Conservation (phyloP, 176 grass and related monocot species). For the Puccinellia tenuiflora region DNA sequence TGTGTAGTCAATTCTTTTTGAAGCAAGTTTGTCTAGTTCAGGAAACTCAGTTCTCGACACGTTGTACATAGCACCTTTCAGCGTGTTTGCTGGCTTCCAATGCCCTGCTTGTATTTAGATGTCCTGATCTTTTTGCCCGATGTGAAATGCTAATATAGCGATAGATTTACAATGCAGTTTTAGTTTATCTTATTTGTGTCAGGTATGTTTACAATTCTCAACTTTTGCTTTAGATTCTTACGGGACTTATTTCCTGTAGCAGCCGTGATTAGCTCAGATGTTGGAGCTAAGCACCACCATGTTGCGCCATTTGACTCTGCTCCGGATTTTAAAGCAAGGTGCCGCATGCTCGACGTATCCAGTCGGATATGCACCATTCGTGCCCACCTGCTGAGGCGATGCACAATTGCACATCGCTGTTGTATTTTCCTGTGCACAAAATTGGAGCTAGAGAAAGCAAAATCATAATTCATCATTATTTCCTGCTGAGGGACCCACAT, state of each 20-base stretch:
- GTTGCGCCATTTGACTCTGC: neutral
- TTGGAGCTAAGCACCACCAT: neutral
- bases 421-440: too few relatives aligned
- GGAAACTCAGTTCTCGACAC: constrained; percentile 18
- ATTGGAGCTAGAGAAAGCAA: too few relatives aligned
- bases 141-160: neutral
- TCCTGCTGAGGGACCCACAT: too few relatives aligned
- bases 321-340: neutral
- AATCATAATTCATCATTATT: too few relatives aligned
- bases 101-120: neutral
- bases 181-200: neutral
- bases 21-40: constrained; percentile 10
- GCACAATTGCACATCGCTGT: too few relatives aligned
- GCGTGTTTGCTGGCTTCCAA: neutral
- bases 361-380: too few relatives aligned
- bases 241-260: neutral
- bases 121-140: constrained; percentile 13
- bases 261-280: neutral
- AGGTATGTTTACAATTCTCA: neutral
- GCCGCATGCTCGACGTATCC: neutral
- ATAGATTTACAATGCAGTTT: neutral
- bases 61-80: constrained; percentile 35
- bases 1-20: neutral
- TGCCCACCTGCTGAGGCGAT: too few relatives aligned
- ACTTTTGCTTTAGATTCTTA: neutral